Evolutionary conservation across 305 asterid genomes (phyloP).

Genomic region (Lippia alba): DNA sequence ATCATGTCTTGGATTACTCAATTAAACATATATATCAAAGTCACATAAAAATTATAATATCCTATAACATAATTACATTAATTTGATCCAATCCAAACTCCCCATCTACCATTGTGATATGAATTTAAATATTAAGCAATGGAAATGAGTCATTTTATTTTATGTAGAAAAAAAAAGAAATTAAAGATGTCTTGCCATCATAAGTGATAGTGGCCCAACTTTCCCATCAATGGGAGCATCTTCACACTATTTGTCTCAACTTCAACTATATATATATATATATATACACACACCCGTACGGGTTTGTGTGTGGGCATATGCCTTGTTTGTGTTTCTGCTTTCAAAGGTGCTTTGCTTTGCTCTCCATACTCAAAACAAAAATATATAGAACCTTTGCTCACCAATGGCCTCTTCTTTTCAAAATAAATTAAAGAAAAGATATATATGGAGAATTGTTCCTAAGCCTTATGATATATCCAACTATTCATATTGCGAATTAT

Average conservation of each 20-base stretch:
- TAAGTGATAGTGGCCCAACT: constrained; percentile 11
- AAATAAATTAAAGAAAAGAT: neutral
- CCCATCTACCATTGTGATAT: too few relatives aligned
- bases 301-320: constrained; percentile 17
- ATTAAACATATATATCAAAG: too few relatives aligned
- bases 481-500: constrained; percentile 8
- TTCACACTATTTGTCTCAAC: constrained; percentile 18
- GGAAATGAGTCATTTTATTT: too few relatives aligned
- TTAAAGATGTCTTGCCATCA: neutral
- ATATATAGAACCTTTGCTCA: constrained; percentile 4
- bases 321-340: constrained; percentile 16
- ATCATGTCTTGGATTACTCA: too few relatives aligned
- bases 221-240: constrained; percentile 16
- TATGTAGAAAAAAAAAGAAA: too few relatives aligned
- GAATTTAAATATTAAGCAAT: too few relatives aligned
- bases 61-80: too few relatives aligned
- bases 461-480: constrained; percentile 14
- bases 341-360: constrained; percentile 22
- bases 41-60: too few relatives aligned
- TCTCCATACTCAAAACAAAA: constrained; percentile 6
- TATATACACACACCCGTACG: neutral
- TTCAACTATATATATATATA: neutral
- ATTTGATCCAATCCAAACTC: too few relatives aligned
- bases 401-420: constrained; percentile 1
- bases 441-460: constrained; percentile 2